Evolutionary conservation across 2,329 filamentous ascomycete genomes (phyloP).

Genomic region (Grosmannia clavigera): DNA sequence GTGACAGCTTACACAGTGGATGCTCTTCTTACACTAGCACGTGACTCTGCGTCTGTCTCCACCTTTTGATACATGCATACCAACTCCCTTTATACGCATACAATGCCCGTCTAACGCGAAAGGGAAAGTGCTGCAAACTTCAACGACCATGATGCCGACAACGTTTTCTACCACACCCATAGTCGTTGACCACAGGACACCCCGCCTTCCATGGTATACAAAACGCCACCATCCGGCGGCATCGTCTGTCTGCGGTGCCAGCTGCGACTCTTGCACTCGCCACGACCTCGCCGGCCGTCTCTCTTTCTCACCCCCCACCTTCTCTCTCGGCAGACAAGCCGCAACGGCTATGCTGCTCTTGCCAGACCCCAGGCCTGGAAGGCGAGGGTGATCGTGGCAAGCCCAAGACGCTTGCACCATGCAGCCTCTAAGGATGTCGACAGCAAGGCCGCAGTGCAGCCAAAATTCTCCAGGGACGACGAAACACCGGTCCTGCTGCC

Average conservation of each 20-base stretch:
- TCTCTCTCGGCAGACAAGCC: not conserved
- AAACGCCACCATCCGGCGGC: not conserved
- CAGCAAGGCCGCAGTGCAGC: not conserved
- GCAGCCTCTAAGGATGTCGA: not conserved
- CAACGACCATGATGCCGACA: not conserved
- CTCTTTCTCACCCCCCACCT: not conserved
- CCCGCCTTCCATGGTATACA: not conserved
- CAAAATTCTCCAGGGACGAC: not conserved
- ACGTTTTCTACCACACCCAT: not conserved
- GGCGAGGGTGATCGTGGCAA: not conserved
- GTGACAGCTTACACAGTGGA: no score
- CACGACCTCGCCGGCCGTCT: not conserved
- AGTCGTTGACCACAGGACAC: not conserved
- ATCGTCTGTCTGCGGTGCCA: slow-evolving; percentile 4
- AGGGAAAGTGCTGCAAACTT: slow-evolving; percentile 3
- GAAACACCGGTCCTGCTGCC: not conserved
- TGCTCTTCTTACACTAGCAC: not conserved
- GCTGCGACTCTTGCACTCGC: not conserved
- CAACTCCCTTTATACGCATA: no score
- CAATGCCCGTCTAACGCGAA: not conserved
- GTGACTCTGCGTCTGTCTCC: not conserved
- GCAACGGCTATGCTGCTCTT: not conserved
- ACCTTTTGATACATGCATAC: no score
- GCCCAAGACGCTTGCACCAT: not conserved
- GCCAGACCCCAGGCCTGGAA: not conserved